Conservation (phyloP, 1,284 basidiomycete genomes). For the Ceratobasidium sp. region DNA sequence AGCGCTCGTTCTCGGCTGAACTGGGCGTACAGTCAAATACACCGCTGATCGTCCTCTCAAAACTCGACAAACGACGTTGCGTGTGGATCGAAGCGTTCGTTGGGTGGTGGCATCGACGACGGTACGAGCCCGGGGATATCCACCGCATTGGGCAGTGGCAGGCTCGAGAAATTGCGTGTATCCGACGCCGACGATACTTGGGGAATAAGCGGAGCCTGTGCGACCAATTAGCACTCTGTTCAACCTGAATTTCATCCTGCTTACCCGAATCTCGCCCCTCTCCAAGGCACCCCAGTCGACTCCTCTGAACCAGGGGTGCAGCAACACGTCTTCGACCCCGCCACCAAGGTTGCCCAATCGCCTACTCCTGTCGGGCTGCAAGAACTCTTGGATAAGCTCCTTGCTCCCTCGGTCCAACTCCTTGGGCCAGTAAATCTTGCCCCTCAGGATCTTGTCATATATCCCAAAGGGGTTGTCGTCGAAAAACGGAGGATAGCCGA, state of each 20-base stretch:
- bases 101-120: slow-evolving; percentile 54
- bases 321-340: slow-evolving; percentile 88
- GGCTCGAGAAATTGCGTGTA: slow-evolving; percentile 78
- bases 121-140: slow-evolving; percentile 69
- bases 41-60: slow-evolving; percentile 49
- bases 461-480: slow-evolving; percentile 84
- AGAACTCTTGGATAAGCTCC: slow-evolving; percentile 81
- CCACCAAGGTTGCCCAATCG: slow-evolving; percentile 95
- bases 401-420: slow-evolving; percentile 77
- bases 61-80: slow-evolving; percentile 76
- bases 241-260: slow-evolving; percentile 40
- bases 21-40: background rate
- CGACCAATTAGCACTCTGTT: slow-evolving; percentile 1
- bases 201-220: slow-evolving; percentile 79
- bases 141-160: slow-evolving; percentile 72
- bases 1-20: background rate
- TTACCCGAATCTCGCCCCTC: slow-evolving; percentile 73
- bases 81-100: slow-evolving; percentile 65
- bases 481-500: slow-evolving; percentile 68
- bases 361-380: slow-evolving; percentile 92
- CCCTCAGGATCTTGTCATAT: slow-evolving; percentile 91
- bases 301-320: slow-evolving; percentile 94
- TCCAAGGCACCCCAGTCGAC: slow-evolving; percentile 88
- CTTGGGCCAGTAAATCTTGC: slow-evolving; percentile 91
- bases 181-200: slow-evolving; percentile 77